These are phyloP conservation scores for Babesia caballi DNA, from an alignment of 169 alveolate genomes.

Conservation along the genomic window DNA sequence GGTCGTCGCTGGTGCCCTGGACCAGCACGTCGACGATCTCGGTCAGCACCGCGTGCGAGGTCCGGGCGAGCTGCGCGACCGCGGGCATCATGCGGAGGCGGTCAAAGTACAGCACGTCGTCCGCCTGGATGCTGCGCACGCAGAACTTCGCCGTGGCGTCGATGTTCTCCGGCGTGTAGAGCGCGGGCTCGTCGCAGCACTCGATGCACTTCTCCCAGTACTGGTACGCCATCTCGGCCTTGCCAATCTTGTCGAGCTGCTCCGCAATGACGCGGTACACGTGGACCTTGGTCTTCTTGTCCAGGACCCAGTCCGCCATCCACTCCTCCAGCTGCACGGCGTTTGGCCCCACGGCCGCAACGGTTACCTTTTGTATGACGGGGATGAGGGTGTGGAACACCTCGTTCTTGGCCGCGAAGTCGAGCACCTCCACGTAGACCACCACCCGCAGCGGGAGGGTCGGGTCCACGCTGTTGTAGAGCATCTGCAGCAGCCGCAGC, in stretches of 20 bases:
- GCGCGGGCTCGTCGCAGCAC: constrained; percentile 28
- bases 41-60: constrained; percentile 36
- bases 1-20: constrained; percentile 37
- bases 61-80: constrained; percentile 49
- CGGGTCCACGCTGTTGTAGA: constrained; percentile 69
- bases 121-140: constrained; percentile 61
- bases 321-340: constrained; percentile 61
- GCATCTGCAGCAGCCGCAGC: constrained; percentile 66
- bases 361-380: constrained; percentile 46
- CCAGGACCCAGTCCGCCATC: constrained; percentile 70
- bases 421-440: constrained; percentile 65
- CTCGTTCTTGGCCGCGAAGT: constrained; percentile 70
- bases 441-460: constrained; percentile 67
- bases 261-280: constrained; percentile 67
- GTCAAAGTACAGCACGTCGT: constrained; percentile 66
- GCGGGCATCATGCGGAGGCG: constrained; percentile 61
- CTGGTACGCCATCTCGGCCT: constrained; percentile 33
- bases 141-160: constrained; percentile 64
- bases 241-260: constrained; percentile 66
- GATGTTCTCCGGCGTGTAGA: constrained; percentile 37
- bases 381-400: constrained; percentile 65
- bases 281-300: constrained; percentile 53
- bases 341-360: neutral
- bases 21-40: constrained; percentile 41
- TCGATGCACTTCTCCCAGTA: constrained; percentile 49